These are phyloP conservation scores for Cercospora citrullina DNA, from an alignment of 2,329 filamentous ascomycete species.

Conservation along the genomic window DNA sequence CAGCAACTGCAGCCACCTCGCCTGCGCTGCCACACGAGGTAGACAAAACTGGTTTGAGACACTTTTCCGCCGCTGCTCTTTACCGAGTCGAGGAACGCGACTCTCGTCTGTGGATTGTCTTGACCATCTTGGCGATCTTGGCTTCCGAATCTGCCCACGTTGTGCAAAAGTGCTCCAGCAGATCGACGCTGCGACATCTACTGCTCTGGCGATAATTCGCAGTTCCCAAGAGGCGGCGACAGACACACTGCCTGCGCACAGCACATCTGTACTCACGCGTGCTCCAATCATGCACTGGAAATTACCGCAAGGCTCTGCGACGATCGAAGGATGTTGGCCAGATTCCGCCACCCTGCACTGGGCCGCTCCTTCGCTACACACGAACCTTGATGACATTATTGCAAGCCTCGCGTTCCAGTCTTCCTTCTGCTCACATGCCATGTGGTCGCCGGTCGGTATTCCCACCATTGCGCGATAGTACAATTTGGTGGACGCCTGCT, in stretches of 20 bases:
- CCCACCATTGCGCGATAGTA: not conserved
- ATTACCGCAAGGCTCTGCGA: not conserved
- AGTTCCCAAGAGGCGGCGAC: not conserved
- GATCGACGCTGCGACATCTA: not conserved
- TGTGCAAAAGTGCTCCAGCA: not conserved
- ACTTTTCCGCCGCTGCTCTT: not conserved
- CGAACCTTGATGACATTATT: not conserved
- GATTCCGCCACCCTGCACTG: not conserved
- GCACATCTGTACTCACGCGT: not conserved
- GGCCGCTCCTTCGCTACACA: not conserved
- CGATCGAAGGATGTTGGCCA: not conserved
- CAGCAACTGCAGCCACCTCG: not conserved
- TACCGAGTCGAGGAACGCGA: not conserved
- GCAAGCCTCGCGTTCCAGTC: not conserved
- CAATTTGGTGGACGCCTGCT: not conserved
- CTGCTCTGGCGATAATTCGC: not conserved
- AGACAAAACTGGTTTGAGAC: not conserved
- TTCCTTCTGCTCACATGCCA: not conserved
- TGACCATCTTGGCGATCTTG: not conserved
- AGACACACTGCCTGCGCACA: not conserved
- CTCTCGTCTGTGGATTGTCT: not conserved
- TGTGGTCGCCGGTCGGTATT: not conserved
- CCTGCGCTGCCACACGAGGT: not conserved
- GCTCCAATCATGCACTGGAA: not conserved
- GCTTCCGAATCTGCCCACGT: not conserved